These are phyloP conservation scores for Xylariaceae sp. DNA, from an alignment of 2,329 filamentous ascomycete genomes.

Conservation along the genomic window DNA sequence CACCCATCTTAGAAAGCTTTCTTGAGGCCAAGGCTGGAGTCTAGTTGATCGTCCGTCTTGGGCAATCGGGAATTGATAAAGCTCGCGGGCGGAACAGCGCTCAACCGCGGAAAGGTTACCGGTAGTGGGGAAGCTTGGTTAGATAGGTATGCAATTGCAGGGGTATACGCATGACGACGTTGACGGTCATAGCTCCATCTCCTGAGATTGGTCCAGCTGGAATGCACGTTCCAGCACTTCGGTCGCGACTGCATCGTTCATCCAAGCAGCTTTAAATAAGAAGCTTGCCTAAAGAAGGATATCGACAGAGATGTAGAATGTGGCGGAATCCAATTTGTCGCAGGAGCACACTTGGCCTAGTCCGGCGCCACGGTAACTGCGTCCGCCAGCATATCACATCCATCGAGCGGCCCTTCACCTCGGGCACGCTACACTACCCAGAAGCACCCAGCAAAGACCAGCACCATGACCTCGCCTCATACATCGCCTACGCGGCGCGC, in stretches of 20 bases:
- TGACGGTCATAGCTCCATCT: too few relatives aligned
- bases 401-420: constrained; percentile 12
- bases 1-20: constrained; percentile 61
- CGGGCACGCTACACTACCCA: constrained; percentile 50
- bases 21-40: not conserved
- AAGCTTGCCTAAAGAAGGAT: constrained; percentile 1
- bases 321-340: constrained; percentile 16
- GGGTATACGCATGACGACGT: too few relatives aligned
- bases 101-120: too few relatives aligned
- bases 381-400: not conserved
- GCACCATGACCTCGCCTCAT: constrained; percentile 70
- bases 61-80: too few relatives aligned
- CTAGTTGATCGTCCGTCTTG: not conserved
- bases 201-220: too few relatives aligned
- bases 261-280: not conserved
- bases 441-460: constrained; percentile 51
- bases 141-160: too few relatives aligned
- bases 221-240: too few relatives aligned
- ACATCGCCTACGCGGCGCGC: constrained; percentile 67
- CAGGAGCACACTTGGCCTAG: constrained; percentile 10
- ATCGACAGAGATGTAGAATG: constrained; percentile 30
- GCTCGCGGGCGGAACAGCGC: too few relatives aligned
- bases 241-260: not conserved
- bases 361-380: not conserved
- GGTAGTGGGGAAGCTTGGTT: too few relatives aligned